A percentile compares a stretch with the other conserved stretches of the same genome.
Evolutionary conservation across 2,329 filamentous ascomycete species (phyloP).

Genomic region (Fusarium beomiforme): DNA sequence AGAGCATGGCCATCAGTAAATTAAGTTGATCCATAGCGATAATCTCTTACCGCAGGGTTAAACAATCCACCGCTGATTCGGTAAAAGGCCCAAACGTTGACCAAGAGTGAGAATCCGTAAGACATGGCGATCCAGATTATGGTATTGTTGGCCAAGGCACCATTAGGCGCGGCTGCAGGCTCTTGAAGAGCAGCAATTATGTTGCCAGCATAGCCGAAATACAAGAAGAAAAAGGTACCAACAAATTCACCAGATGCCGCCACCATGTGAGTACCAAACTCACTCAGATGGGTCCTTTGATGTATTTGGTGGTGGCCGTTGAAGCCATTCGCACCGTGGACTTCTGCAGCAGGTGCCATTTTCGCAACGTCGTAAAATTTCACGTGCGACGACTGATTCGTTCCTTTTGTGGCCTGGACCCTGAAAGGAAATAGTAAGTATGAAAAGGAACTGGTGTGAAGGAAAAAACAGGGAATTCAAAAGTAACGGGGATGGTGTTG

Average conservation of each 20-base stretch:
- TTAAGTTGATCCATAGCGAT: accelerated
- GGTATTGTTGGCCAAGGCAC: constrained; percentile 24
- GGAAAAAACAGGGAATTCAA: constrained; percentile 7
- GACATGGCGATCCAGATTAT: constrained; percentile 33
- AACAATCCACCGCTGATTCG: constrained; percentile 60
- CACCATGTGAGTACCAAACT: constrained; percentile 30
- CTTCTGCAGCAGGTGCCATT: constrained; percentile 12
- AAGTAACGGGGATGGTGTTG: not conserved
- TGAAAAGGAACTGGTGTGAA: not conserved
- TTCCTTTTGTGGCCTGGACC: not conserved
- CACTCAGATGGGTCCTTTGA: constrained; percentile 19
- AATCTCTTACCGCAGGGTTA: constrained; percentile 46
- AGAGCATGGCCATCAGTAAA: not conserved
- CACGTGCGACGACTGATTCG: not conserved
- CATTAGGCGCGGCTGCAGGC: constrained; percentile 9
- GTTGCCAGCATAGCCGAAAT: constrained; percentile 40
- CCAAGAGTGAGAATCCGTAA: constrained; percentile 51
- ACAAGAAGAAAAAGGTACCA: constrained; percentile 38
- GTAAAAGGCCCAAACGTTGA: constrained; percentile 65
- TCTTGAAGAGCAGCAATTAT: constrained; percentile 29
- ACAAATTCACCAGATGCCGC: constrained; percentile 36
- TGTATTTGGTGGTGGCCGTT: not conserved
- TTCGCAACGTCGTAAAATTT: not conserved
- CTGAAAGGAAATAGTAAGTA: not conserved
- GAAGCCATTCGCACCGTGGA: not conserved